Base-by-base conservation (phyloP, 2,329 filamentous ascomycete genomes). In the Orbilia javanica region DNA sequence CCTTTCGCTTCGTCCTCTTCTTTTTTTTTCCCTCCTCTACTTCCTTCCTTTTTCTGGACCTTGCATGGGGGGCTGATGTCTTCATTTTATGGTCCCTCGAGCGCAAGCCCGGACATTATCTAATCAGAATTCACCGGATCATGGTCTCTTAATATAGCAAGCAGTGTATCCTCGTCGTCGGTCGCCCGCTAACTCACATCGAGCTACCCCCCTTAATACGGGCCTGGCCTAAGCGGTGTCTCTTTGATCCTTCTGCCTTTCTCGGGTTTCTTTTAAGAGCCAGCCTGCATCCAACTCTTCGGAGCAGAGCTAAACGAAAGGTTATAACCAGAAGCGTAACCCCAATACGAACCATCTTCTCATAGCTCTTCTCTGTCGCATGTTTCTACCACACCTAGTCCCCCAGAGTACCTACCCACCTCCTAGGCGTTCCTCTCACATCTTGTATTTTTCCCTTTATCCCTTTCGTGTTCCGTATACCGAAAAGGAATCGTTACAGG, bases 291-390 rank as follows among this genome's bases (percentile, higher is more conserved):
- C 64, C 55, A 63, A 64, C 71, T 75, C 64, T 52, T 55, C 64
- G 50, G 46, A 74, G 70, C 27, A 74, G 63, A 74, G 62, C 64
- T 75, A 75, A 75, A 69, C 71, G 64, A 75, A 68, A 68, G 64
- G 63, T 75, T 75, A 75, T 69, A 75, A 70, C 73, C 73, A 70
- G 73, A 77, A 77, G 66, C 60, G 73, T 77, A 57, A 48, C 73
- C 73, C 60, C 65, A 42, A 77, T 70, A 77, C 73, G 66, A 77
- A 70, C 27, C 64, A 44, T 57, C 50, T 69, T 52, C 34, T 5
- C 27, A 60, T 71, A 55, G 57, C 66, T 36, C 25, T 39, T 46
- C 27, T 69, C n/a, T 39, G 34, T 55, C 48, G 27, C 64, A 36
- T 48, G 62, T 55, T 50, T 57, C 53, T 44, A 60, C 53, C 29